Evolutionary conservation across 169 alveolate species (phyloP), one percentile per base, ranked within the genome.

Genomic region (Perkinsus chesapeaki): DNA sequence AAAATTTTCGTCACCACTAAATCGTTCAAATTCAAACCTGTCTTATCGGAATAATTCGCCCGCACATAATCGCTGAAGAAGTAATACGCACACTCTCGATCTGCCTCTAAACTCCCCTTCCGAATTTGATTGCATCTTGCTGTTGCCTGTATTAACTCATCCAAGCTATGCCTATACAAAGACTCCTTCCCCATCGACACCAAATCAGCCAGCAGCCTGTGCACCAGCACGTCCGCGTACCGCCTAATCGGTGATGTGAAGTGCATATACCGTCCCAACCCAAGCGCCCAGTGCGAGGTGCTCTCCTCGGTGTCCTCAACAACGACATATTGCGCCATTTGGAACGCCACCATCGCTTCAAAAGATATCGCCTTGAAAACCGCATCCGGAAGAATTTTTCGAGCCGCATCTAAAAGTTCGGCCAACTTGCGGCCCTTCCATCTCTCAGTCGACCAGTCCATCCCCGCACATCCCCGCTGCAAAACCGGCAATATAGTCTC

Each of bases 171-270:
- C 82, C 27, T 48, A 39, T 34, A 93, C 60, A 20, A 94, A 93
- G 60, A 93, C 82, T 16, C 82, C 82, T 23, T 60, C 82, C 37
- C 82, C 12, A 90, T 10, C 39, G 93, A 94, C 37, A 94, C 43
- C 82, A 93, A 48, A 39, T 38, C 93, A 72, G 92, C 92, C 94
- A 98, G 97, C 94, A 99, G 96, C 93, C 99, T 96, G 94, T 98
- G 99, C 39, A 98, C 99, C 60, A 98, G 94, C 47, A 99, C 97
- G 96, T 99, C 99, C 7, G 99, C 98, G 96, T 99, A 99, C 95
- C 99, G 96, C 97, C 99, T 96, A 91, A 99, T 99, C 0, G 99
- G 99, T 37, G 99, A 98, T 20, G 99, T 99, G 94, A 98, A 99
- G 95, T 99, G 99, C 37, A 99, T 98, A 94, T 99, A 99, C 39